Percentiles rank a stretch among this genome's conserved stretches.
Evolutionary conservation across 306 rosid genomes (phyloP).

Genomic region (Lathyrus tuberosus): DNA sequence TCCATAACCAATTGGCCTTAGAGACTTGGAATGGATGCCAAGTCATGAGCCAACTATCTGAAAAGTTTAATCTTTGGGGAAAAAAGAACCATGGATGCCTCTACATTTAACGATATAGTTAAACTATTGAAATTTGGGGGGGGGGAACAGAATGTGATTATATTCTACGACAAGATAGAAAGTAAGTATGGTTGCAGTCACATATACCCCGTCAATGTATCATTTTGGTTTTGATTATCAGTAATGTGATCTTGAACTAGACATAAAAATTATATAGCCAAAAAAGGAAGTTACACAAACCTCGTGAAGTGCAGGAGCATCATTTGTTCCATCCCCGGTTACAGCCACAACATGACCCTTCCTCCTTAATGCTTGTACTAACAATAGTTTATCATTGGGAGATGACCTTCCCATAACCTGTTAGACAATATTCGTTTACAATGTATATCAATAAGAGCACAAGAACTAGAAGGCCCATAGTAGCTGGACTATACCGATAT

Average conservation of each 20-base stretch:
- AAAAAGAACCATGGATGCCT: background rate
- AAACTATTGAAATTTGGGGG: background rate
- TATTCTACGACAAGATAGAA: slow-evolving; percentile 1
- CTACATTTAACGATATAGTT: slow-evolving; percentile 5
- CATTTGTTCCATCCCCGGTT: slow-evolving; percentile 96
- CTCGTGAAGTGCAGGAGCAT: slow-evolving; percentile 98
- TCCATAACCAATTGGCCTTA: slow-evolving; percentile 11
- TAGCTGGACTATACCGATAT: slow-evolving; percentile 62
- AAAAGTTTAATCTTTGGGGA: background rate
- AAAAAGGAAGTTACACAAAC: slow-evolving; percentile 42
- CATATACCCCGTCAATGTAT: background rate
- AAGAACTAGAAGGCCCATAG: slow-evolving; percentile 51
- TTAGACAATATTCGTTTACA: slow-evolving; percentile 23
- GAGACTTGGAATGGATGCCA: background rate
- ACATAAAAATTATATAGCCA: slow-evolving; percentile 30
- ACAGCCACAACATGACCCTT: slow-evolving; percentile 87
- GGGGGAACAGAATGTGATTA: background rate
- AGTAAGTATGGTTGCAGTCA: slow-evolving; percentile 9
- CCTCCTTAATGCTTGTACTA: slow-evolving; percentile 91
- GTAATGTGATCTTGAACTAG: background rate
- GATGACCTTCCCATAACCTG: slow-evolving; percentile 98
- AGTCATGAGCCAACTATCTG: background rate
- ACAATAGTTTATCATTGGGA: slow-evolving; percentile 85
- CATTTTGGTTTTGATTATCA: background rate
- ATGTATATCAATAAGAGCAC: slow-evolving; percentile 41